Evolutionary conservation across 768 basidiomycete species (phyloP), one percentile per base, ranked within the genome.

Genomic region (Tricholoma bakamatsutake): DNA sequence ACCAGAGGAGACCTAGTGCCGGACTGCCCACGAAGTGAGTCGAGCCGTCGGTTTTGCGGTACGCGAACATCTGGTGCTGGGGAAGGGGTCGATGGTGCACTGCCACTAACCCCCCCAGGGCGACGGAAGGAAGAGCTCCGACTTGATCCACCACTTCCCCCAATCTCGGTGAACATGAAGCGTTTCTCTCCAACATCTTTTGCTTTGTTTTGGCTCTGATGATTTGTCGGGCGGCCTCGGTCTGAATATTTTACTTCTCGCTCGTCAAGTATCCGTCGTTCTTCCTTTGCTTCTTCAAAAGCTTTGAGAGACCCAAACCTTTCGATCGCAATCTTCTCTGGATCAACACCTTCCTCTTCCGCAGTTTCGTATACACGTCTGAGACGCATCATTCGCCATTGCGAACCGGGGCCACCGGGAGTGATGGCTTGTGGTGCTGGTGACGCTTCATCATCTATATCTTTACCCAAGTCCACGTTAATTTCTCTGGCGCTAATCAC

Each of bases 311-410:
- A 84, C 4, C 90, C 93, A 63, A 97, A 98, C 5, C 94, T 82
- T 57, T 98, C 96, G 11, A 90, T 60, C 0, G 88, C 96, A 30
- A 98, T 81, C 56, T 93, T 81, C 61, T 91, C 87, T 10, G 92
- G 67, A 0, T 84, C 66, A 4, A 76, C 71, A 5, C 82, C 80
- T 68, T 95, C 93, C 64, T 98, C 95, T 56, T 92, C 85, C 0
- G 90, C 93, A 2, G 89, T 81, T 67, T 98, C 96, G 65, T 92
- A 95, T 1, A 93, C 87, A 13, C 90, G 80, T 39, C 86, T 83
- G 0, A 99, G 81, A 62, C 94, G 93, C 86, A 91, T 93, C 97
- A 98, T 98, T 13, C 97, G 85, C 96, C 97, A 99, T 66, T 84
- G 85, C 2, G 92, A 93, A 10, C 96, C 96, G 4, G 94, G 89